Conservation (phyloP, 169 alveolate species). For the Plasmodium cynomolgi region DNA sequence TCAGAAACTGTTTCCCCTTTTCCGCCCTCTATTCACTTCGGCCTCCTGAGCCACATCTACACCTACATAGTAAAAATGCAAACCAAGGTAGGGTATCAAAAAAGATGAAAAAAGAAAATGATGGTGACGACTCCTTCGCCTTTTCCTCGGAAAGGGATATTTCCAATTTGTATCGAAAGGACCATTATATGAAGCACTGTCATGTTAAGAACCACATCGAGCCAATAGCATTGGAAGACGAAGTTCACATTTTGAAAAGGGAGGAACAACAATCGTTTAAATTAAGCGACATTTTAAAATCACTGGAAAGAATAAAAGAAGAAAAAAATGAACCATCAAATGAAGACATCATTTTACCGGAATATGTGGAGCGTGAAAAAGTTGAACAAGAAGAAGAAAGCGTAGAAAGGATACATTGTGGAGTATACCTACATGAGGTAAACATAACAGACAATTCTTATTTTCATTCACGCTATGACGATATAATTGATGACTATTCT, state of each 20-base stretch:
- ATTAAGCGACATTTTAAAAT: constrained; percentile 45
- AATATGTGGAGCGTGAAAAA: constrained; percentile 25
- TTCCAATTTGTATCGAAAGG: constrained; percentile 32
- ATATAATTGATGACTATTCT: neutral
- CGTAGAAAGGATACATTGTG: constrained; percentile 29
- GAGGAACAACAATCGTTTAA: constrained; percentile 44
- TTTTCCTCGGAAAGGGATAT: constrained; percentile 9
- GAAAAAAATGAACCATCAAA: neutral
- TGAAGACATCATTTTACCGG: constrained; percentile 26
- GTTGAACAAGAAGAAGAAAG: constrained; percentile 2
- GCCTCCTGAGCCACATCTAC: neutral
- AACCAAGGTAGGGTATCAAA: neutral
- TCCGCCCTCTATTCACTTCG: neutral
- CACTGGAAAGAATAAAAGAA: constrained; percentile 46
- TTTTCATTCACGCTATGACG: neutral
- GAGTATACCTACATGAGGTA: constrained; percentile 58
- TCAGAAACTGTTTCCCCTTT: neutral
- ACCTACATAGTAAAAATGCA: neutral
- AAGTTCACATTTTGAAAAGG: constrained; percentile 54
- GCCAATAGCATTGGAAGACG: constrained; percentile 69
- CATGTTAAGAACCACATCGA: constrained; percentile 44
- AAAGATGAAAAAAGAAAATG: neutral
- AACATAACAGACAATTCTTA: constrained; percentile 55
- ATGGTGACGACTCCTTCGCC: neutral
- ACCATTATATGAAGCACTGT: constrained; percentile 69